phyloP scores from a whole-genome alignment of 768 basidiomycete species.

The Lepiota subincarnata region DNA sequence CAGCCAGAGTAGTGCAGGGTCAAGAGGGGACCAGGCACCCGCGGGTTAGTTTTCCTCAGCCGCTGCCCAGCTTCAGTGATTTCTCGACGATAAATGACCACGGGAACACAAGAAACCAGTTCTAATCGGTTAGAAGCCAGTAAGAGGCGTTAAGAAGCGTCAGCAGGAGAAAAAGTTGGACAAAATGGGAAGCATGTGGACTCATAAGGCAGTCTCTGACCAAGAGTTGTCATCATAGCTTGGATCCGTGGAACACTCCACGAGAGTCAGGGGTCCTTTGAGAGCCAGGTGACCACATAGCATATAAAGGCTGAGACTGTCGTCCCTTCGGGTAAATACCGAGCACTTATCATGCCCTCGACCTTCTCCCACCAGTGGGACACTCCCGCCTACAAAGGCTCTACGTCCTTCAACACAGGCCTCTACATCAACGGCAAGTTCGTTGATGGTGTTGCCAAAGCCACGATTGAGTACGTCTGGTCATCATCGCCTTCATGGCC shows the following conservation, averaged over 20 bases:
- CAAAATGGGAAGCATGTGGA: slow-evolving; percentile 8
- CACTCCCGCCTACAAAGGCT: slow-evolving; percentile 52
- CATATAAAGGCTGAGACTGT: not conserved
- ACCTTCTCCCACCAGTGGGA: slow-evolving; percentile 49
- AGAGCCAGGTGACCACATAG: slow-evolving; percentile 1
- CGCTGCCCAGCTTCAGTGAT: too few relatives aligned
- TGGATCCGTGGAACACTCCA: not conserved
- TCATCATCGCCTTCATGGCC: not conserved
- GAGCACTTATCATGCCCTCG: slow-evolving; percentile 22
- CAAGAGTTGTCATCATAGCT: not conserved
- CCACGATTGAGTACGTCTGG: slow-evolving; percentile 57
- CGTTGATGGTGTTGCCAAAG: slow-evolving; percentile 46
- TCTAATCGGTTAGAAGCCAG: too few relatives aligned
- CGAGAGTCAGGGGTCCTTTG: not conserved
- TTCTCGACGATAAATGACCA: too few relatives aligned
- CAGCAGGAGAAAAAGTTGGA: not conserved
- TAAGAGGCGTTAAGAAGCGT: too few relatives aligned
- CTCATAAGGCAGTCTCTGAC: not conserved
- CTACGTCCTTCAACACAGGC: slow-evolving; percentile 57
- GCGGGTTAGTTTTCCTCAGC: too few relatives aligned
- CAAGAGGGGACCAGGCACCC: too few relatives aligned
- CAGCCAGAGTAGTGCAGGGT: too few relatives aligned
- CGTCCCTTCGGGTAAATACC: not conserved
- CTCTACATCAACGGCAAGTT: slow-evolving; percentile 74
- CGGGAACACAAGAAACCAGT: too few relatives aligned